These are phyloP conservation scores for Backusella australiensis DNA, from an alignment of 192 early-diverging fungal species.

Conservation along the genomic window DNA sequence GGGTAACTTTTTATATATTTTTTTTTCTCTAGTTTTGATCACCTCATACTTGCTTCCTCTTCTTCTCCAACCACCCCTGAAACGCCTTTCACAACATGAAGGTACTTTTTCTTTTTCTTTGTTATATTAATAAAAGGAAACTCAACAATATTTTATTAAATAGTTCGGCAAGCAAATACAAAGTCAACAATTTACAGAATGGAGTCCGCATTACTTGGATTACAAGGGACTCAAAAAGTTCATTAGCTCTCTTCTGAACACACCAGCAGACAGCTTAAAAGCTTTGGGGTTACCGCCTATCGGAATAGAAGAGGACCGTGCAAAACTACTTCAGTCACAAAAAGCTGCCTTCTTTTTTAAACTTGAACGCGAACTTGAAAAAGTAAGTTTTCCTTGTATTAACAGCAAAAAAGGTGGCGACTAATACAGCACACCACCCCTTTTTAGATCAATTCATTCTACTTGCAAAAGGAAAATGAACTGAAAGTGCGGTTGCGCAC, in stretches of 20 bases:
- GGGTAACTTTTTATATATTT: neutral
- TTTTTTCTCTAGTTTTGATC: neutral
- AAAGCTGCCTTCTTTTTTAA: conserved; percentile 98
- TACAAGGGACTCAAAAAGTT: conserved; percentile 99
- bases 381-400: conserved; percentile 51
- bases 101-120: neutral
- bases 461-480: conserved; percentile 95
- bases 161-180: conserved; percentile 99
- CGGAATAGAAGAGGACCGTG: conserved; percentile 47
- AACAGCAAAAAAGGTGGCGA: neutral
- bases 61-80: neutral
- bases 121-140: neutral
- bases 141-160: neutral
- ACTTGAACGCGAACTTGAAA: conserved; percentile 96
- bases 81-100: neutral
- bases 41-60: neutral
- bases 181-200: conserved; percentile 87
- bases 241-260: conserved; percentile 69
- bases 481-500: conserved; percentile 86
- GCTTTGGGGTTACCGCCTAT: conserved; percentile 38
- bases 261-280: conserved; percentile 18
- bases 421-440: too few species aligned
- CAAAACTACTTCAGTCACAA: conserved; percentile 69
- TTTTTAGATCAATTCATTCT: conserved; percentile 87
- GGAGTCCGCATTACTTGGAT: conserved; percentile 92